Conservation (phyloP, 2,329 filamentous ascomycete genomes). For the Aureobasidium namibiae region DNA sequence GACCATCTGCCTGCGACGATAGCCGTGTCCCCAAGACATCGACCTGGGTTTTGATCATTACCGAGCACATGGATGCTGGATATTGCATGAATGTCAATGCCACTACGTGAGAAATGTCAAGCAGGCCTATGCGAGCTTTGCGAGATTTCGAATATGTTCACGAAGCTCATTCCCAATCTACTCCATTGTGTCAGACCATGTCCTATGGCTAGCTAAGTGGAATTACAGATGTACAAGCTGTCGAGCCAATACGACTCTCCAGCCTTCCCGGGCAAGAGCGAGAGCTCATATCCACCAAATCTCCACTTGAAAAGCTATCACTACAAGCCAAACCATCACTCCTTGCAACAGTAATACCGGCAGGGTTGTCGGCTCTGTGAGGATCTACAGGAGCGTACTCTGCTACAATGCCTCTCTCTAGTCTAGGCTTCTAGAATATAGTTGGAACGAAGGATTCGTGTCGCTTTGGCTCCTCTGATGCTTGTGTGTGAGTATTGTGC, state of each 20-base stretch:
- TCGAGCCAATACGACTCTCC: background rate
- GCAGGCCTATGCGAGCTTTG: background rate
- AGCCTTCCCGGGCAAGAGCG: background rate
- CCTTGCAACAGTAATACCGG: background rate
- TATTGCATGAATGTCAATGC: background rate
- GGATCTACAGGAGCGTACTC: background rate
- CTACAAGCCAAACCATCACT: background rate
- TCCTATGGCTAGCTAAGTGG: too few species aligned
- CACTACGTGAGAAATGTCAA: background rate
- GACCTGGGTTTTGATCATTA: constrained; percentile 21
- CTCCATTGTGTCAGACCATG: background rate
- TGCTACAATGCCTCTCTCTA: background rate
- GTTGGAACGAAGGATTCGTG: constrained; percentile 9
- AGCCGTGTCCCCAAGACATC: background rate
- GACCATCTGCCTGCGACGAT: background rate
- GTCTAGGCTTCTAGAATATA: constrained; percentile 4
- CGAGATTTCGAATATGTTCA: background rate
- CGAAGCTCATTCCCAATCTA: background rate
- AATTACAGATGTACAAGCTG: background rate
- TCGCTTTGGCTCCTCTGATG: constrained; percentile 1
- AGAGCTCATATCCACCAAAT: constrained; percentile 2
- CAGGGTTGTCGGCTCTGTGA: constrained; percentile 1
- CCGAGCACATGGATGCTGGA: background rate
- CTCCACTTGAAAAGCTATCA: constrained; percentile 1
- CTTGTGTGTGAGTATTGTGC: background rate